Evolutionary conservation across 1,284 basidiomycete species (phyloP).

Genomic region (Leccinum angustisporum): DNA sequence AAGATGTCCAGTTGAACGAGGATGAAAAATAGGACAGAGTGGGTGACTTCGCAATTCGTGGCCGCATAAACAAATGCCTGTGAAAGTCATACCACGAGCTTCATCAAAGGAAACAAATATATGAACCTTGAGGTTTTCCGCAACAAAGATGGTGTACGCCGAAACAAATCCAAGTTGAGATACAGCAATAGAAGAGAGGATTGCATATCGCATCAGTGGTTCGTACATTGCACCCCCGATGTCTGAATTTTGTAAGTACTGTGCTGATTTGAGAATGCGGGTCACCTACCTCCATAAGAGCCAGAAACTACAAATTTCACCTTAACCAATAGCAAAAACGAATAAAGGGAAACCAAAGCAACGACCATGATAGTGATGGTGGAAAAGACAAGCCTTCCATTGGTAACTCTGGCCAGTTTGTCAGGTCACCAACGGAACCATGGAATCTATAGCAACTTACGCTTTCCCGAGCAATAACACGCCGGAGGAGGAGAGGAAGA

Average conservation of each 20-base stretch:
- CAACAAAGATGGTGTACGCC: conserved; percentile 96
- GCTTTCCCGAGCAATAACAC: conserved; percentile 96
- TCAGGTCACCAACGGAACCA: conserved; percentile 8
- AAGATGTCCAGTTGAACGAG: conserved; percentile 84
- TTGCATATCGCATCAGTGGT: conserved; percentile 87
- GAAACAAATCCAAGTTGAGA: conserved; percentile 90
- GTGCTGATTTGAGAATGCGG: background rate
- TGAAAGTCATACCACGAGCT: conserved; percentile 1
- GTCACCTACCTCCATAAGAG: conserved; percentile 80
- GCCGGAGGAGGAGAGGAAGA: conserved; percentile 47
- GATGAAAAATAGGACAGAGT: conserved; percentile 83
- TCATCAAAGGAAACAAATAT: background rate
- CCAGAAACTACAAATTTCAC: conserved; percentile 90
- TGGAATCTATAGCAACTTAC: conserved; percentile 33
- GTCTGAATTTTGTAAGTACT: conserved; percentile 49
- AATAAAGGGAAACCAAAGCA: conserved; percentile 88
- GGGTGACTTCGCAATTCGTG: conserved; percentile 71
- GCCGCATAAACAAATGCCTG: conserved; percentile 84
- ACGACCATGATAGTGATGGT: conserved; percentile 76
- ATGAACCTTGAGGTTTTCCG: conserved; percentile 78
- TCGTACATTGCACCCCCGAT: conserved; percentile 95
- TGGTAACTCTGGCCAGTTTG: conserved; percentile 72
- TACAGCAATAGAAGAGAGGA: conserved; percentile 84
- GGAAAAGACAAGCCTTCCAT: conserved; percentile 92
- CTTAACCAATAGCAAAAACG: conserved; percentile 90